Percentiles rank a stretch among this genome's conserved stretches.
Conservation (phyloP, 208 protist species). For the Leishmania mexicana region DNA sequence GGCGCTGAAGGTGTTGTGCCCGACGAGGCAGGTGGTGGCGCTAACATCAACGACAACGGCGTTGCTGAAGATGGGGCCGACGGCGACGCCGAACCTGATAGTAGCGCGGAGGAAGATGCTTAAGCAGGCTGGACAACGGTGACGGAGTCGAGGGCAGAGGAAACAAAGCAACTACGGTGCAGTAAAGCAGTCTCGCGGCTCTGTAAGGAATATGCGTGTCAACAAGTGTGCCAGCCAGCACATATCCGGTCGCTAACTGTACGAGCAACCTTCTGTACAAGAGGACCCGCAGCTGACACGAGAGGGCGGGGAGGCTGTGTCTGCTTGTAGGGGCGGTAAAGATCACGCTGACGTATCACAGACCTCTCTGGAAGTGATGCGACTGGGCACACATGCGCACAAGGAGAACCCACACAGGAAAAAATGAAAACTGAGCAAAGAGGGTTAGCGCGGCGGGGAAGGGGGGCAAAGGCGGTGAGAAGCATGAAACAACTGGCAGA, state of each 20-base stretch:
- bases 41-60: not conserved
- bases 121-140: conserved; percentile 14
- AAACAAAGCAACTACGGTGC: not conserved
- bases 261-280: not conserved
- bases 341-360: not conserved
- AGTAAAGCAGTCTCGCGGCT: not conserved
- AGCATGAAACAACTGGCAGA: not conserved
- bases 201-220: not conserved
- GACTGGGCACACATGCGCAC: not conserved
- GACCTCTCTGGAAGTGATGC: not conserved
- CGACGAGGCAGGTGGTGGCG: not conserved
- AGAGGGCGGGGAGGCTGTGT: not conserved
- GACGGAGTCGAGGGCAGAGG: not conserved
- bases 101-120: conserved; percentile 20
- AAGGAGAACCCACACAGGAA: not conserved
- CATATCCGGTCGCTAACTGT: not conserved
- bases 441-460: not conserved
- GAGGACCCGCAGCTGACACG: not conserved
- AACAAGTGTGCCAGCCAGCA: not conserved
- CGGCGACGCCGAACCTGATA: not conserved
- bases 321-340: not conserved
- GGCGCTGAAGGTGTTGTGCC: not conserved
- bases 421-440: too few relatives aligned
- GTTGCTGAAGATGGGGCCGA: not conserved
- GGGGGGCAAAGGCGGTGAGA: not conserved